A percentile compares a stretch with the other conserved stretches of the same genome.
Conservation (phyloP, 331 rosid genomes). For the Spiraea crenata region DNA sequence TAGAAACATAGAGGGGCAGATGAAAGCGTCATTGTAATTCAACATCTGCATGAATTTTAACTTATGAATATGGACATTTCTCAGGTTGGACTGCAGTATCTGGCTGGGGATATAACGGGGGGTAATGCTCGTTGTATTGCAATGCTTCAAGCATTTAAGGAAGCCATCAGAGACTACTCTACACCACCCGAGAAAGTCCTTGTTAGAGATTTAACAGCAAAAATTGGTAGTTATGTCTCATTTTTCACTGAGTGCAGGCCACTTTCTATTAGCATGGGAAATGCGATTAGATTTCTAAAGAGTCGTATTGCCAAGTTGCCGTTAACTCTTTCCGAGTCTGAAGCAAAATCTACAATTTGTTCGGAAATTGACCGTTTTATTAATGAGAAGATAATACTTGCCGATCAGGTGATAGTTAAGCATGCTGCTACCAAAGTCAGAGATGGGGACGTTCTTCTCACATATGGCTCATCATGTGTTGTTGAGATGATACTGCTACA, state of each 20-base stretch:
- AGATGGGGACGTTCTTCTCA: constrained; percentile 84
- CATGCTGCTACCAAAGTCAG: constrained; percentile 68
- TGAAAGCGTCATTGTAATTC: neutral
- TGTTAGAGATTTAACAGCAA: constrained; percentile 69
- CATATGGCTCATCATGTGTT: constrained; percentile 60
- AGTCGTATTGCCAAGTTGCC: constrained; percentile 55
- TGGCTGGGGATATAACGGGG: constrained; percentile 61
- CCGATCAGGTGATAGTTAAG: constrained; percentile 64
- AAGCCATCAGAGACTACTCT: constrained; percentile 70
- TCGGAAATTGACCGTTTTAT: constrained; percentile 63
- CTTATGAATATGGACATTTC: constrained; percentile 6
- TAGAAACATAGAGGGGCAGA: neutral
- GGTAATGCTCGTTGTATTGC: constrained; percentile 80
- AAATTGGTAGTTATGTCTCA: constrained; percentile 64
- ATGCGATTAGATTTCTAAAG: constrained; percentile 71
- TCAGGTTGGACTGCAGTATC: constrained; percentile 71
- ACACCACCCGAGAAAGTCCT: constrained; percentile 64
- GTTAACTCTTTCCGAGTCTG: constrained; percentile 51
- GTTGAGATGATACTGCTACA: constrained; percentile 70
- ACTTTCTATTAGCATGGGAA: constrained; percentile 84
- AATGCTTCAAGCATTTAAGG: constrained; percentile 77
- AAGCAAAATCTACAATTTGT: constrained; percentile 66
- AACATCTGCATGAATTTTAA: constrained; percentile 11
- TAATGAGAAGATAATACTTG: constrained; percentile 69
- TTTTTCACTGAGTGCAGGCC: constrained; percentile 79